These are phyloP conservation scores for Colletotrichum aenigma DNA, from an alignment of 2,329 filamentous ascomycete genomes.

Conservation along the genomic window DNA sequence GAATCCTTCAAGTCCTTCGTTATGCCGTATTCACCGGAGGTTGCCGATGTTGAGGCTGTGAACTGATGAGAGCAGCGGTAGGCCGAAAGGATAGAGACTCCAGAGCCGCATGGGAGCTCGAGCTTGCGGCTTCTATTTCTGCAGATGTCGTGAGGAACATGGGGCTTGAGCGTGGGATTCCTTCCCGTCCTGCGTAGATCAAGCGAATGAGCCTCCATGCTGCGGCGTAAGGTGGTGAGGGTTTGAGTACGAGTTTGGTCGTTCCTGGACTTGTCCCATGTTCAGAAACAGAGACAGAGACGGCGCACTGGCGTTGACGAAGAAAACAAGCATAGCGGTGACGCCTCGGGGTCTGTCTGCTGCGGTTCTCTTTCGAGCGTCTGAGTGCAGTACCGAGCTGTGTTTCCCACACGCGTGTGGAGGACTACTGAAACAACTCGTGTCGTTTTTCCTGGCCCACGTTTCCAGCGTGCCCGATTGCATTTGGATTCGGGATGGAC, in stretches of 20 bases:
- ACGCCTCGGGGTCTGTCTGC: neutral
- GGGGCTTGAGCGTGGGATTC: neutral
- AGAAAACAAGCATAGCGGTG: neutral
- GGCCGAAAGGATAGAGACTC: neutral
- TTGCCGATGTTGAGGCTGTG: neutral
- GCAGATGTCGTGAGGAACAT: neutral
- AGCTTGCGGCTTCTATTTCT: neutral
- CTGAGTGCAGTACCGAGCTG: neutral
- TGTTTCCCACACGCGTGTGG: neutral
- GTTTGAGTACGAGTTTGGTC: neutral
- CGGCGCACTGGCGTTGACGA: neutral
- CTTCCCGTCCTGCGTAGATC: neutral
- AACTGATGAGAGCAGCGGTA: neutral
- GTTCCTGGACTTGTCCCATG: slow-evolving; percentile 7
- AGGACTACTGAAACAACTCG: slow-evolving; percentile 4
- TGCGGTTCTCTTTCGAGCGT: neutral
- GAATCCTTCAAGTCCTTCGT: neutral
- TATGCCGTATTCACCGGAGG: neutral
- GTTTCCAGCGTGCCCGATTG: neutral
- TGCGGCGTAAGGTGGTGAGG: neutral
- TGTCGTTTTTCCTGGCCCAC: neutral
- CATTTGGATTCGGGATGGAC: neutral
- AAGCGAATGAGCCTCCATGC: neutral
- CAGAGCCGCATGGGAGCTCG: neutral
- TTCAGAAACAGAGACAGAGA: slow-evolving; percentile 12